Base-by-base conservation (phyloP, 2,329 filamentous ascomycete genomes). In the Botrytis tulipae region DNA sequence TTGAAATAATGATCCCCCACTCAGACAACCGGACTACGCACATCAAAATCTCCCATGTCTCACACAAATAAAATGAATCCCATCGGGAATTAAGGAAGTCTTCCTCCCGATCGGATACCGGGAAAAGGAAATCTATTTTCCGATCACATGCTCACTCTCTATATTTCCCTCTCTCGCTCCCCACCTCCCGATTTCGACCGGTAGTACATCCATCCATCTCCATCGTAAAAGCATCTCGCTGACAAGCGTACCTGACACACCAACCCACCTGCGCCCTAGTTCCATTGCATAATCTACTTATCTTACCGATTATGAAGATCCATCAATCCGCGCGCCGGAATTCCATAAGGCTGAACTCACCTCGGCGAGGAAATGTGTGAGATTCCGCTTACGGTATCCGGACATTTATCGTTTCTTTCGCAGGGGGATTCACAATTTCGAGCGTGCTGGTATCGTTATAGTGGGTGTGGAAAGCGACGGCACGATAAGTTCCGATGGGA, bases 171-270 rank as follows among this genome's bases (percentile, higher is more conserved):
- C 46, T 22, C 22, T 12, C 4, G 22, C 46, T 51, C 22, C 10
- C 22, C 22, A 25, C 4, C 48, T 22, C 37, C 37, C 37, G 25
- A 32, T 65, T 22, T 32, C 62, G 61, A 63, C 61, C 65, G 46
- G 32, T 32, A 69, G 35, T 46, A 51, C 25, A n/a, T 32, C 63
- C 32, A 16, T 42, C 63, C 20, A 37, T 48, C 20, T 48, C 32
- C 60, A 37, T 40, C 60, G 37, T 63, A 37, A 51, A 51, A n/a
- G 63, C 44, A 67, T 37, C 63, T 67, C 18, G 46, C 46, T 54
- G 65, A 68, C 65, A 54, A 54, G 65, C 48, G 46, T 68, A 9
- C 46, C 65, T 68, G 65, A 68, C 65, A 68, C 65, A 68, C 46
- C 65, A 54, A 29, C 46, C 68, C 20, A 44, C 44, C 29, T 70